These are phyloP conservation scores for Eucalyptus erythrocorys DNA, from an alignment of 345 rosid genomes.

Conservation along the genomic window DNA sequence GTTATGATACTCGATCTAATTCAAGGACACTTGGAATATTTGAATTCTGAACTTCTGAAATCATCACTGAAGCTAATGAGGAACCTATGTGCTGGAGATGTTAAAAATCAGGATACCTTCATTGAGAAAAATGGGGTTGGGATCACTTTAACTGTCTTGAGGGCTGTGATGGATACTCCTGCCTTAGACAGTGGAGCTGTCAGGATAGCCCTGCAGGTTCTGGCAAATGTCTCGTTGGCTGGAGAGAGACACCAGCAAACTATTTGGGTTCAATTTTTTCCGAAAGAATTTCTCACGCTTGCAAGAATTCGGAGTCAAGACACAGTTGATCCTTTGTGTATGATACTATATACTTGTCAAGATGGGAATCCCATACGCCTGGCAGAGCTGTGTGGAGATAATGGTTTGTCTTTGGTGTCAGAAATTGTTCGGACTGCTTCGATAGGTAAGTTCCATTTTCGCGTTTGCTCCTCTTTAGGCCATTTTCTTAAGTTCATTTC, in stretches of 20 bases:
- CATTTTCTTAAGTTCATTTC: not conserved
- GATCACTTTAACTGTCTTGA: slow-evolving; percentile 12
- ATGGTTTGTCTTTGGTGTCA: slow-evolving; percentile 29
- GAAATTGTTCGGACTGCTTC: slow-evolving; percentile 43
- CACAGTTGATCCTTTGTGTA: slow-evolving; percentile 72
- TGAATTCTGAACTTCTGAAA: slow-evolving; percentile 10
- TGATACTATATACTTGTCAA: slow-evolving; percentile 48
- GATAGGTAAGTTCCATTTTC: slow-evolving; percentile 14
- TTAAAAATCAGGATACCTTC: slow-evolving; percentile 42
- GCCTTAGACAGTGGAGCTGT: slow-evolving; percentile 24
- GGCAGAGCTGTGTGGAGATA: slow-evolving; percentile 27
- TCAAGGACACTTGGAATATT: slow-evolving; percentile 13
- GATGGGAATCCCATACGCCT: slow-evolving; percentile 33
- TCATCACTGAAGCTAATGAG: slow-evolving; percentile 53
- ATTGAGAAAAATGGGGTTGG: slow-evolving; percentile 29
- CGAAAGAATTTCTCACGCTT: slow-evolving; percentile 25
- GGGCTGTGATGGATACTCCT: not conserved
- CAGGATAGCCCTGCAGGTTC: slow-evolving; percentile 44
- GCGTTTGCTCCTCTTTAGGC: not conserved
- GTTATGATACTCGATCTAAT: slow-evolving; percentile 27
- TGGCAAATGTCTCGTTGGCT: slow-evolving; percentile 59
- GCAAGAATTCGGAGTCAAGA: slow-evolving; percentile 29
- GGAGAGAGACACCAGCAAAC: slow-evolving; percentile 50
- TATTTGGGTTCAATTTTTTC: slow-evolving; percentile 47
- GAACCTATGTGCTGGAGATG: slow-evolving; percentile 71